Evolutionary conservation across 2,329 filamentous ascomycete species (phyloP), one percentile per base, ranked within the genome.

Genomic region (Paramyrothecium roridum): DNA sequence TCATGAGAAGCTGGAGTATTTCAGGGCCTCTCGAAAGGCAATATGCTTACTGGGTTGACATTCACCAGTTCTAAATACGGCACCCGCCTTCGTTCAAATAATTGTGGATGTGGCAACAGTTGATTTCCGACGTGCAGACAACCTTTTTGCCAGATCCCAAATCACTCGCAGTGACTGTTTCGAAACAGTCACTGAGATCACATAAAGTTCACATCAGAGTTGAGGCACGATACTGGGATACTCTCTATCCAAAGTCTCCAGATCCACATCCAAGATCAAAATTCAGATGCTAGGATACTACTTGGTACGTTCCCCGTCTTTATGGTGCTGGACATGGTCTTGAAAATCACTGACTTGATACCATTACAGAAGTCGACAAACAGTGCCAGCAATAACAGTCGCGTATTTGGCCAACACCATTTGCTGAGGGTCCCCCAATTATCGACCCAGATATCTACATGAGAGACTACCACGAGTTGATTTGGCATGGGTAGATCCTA

Each of bases 41-140:
- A 78, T 89, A 67, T 85, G 82, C 17, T 76, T 90, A 26, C 69
- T 88, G 3, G 85, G 85, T 1, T 87, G 83, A 67, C 80, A 87
- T 65, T 73, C 80, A 0, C 87, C 86, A 0, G 74, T 77, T 16
- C 76, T 87, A 8, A 89, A 89, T 63, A 81, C 85, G 3, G 79
- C 82, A 3, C 70, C 78, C 21, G 77, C 78, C 2, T 79, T 83
- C 3, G 84, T 84, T 0, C 57, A 69, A 1, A 76, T 83, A 12
- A 83, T 83, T 0, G 71, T 83, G 1, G 72, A 73, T 13, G 77
- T 76, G 0, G 73, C 88, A 2, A 67, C 76, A 0, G 66, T 73
- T 3, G 84, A 88, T 58, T 71, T 88, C 30, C 65, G 67, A 50
- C 73, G 74, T 47, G 83, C 83, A 1, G 65, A 72, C 16, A 54